Percentiles rank a stretch among this genome's conserved stretches.
phyloP scores from a whole-genome alignment of 331 rosid genomes.

The Rhamnella rubrinervis region DNA sequence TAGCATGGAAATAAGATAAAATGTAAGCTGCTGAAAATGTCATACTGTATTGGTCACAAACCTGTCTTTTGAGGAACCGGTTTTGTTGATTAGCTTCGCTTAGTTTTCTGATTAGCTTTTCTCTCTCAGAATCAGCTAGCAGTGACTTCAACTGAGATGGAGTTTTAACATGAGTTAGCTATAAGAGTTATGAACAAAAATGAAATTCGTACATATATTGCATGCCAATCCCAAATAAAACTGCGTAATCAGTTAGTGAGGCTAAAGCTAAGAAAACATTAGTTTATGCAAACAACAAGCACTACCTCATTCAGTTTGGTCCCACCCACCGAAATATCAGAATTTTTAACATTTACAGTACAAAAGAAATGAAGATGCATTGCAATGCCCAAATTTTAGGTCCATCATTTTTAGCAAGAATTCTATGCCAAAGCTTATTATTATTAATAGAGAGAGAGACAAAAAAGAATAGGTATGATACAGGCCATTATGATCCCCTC shows the following conservation, averaged over 20 bases:
- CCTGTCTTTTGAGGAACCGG: conserved; percentile 94
- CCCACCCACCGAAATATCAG: too few relatives aligned
- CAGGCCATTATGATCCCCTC: too few relatives aligned
- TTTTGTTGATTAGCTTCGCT: conserved; percentile 95
- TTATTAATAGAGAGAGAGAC: too few relatives aligned
- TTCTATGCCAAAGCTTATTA: too few relatives aligned
- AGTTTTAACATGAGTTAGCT: conserved; percentile 1
- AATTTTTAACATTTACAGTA: too few relatives aligned
- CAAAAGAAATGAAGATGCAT: too few relatives aligned
- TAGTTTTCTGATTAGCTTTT: conserved; percentile 61
- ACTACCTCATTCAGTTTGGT: too few relatives aligned
- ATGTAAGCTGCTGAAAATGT: conserved; percentile 9
- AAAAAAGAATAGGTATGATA: too few relatives aligned
- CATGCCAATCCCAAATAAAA: background rate
- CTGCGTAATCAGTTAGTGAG: background rate
- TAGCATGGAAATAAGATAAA: conserved; percentile 17
- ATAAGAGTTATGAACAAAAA: background rate
- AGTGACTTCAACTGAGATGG: conserved; percentile 55
- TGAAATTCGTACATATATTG: background rate
- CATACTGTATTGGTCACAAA: conserved; percentile 22
- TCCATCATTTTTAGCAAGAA: too few relatives aligned
- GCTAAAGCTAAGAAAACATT: too few relatives aligned
- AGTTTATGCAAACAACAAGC: too few relatives aligned
- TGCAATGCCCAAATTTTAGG: too few relatives aligned
- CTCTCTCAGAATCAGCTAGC: conserved; percentile 73